Base-by-base conservation (phyloP, 2,329 filamentous ascomycete species). In the Xylariaceae sp. region DNA sequence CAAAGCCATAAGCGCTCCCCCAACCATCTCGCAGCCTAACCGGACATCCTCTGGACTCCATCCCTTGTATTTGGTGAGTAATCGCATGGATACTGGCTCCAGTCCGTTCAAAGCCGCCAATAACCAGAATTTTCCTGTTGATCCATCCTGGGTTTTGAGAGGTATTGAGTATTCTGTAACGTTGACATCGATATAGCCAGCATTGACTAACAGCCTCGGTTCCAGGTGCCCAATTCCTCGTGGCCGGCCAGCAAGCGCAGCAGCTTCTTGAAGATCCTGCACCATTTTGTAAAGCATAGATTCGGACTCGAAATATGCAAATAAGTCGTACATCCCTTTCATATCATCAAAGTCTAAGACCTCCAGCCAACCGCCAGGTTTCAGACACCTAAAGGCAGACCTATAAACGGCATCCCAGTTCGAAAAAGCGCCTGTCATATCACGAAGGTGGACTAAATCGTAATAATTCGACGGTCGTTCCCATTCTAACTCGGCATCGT, bases 401-500 rank as follows among this genome's bases (percentile, higher is more conserved):
- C 74, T 69, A 68, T 84, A 85, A 30, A 85, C 77, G 60, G 76
- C 77, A 39, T 72, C 67, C 83, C 83, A 86, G 68, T 85, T 79
- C 0, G 72, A 70, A 67, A 86, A 84, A 8, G 82, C 77, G 8
- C 82, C 83, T 15, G 80, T 74, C 76, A 86, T 77, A 62, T 79
- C 75, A 4, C 83, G 78, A 57, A 84, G 72, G 66, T 86, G 83
- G 34, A 86, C 76, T 10, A 86, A 71, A 67, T 86, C 83, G 62
- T 83, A 81, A 10, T 76, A 71, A 66, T 84, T 72, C 2, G 76
- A 69, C 3, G 77, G 76, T 11, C 80, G 77, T 59, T 83, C 80
- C 82, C 82, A 85, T 48, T 84, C 81, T 23, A 76, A 70, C 68
- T 84, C 81, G 51, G 82, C 82, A 64, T 85, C 80, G 64, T 85